phyloP scores from a whole-genome alignment of 2,329 filamentous ascomycete species.

The Fusarium sp. region DNA sequence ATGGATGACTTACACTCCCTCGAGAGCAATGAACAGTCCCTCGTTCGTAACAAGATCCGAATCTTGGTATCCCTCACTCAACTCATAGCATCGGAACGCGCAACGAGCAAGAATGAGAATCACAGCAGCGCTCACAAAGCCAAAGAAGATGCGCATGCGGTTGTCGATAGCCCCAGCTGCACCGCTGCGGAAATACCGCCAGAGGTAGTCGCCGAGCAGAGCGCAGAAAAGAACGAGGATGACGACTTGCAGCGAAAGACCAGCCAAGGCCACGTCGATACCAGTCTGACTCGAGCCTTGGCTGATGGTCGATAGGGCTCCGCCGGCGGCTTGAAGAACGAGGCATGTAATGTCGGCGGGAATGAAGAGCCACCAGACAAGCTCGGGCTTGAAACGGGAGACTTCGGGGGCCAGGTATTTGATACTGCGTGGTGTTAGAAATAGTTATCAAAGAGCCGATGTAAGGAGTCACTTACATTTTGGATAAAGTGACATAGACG shows the following conservation, averaged over 20 bases:
- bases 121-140: constrained; percentile 65
- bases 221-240: constrained; percentile 65
- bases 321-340: constrained; percentile 67
- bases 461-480: constrained; percentile 46
- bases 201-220: constrained; percentile 62
- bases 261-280: constrained; percentile 58
- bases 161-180: constrained; percentile 31
- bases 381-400: constrained; percentile 56
- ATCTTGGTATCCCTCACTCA: constrained; percentile 69
- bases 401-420: constrained; percentile 55
- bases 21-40: constrained; percentile 65
- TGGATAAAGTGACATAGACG: constrained; percentile 72
- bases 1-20: constrained; percentile 58
- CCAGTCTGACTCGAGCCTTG: constrained; percentile 59
- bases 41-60: constrained; percentile 67
- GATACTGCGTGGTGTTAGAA: constrained; percentile 48
- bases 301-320: constrained; percentile 62
- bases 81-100: constrained; percentile 73
- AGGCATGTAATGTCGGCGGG: constrained; percentile 68
- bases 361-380: constrained; percentile 62
- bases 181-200: constrained; percentile 52
- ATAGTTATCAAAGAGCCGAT: fast-evolving
- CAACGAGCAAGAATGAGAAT: constrained; percentile 71
- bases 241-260: constrained; percentile 69
- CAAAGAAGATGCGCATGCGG: constrained; percentile 60